A percentile compares a stretch with the other conserved stretches of the same genome.
Conservation (phyloP, 108 stramenopile species). For the Nitzschia putrida region DNA sequence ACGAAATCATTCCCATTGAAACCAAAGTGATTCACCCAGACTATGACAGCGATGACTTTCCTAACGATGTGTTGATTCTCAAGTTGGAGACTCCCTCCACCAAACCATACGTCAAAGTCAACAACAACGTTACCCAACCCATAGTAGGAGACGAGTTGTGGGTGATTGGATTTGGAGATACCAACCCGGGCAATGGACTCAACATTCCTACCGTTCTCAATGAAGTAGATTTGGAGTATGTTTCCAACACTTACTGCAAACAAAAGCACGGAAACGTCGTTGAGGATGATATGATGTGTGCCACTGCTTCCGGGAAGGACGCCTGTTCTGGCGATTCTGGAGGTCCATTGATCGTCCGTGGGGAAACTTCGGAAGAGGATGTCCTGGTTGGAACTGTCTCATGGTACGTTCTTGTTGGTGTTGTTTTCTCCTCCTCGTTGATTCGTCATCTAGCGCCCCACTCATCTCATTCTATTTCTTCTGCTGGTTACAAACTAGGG, state of each 20-base stretch:
- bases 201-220: neutral
- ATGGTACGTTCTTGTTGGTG: constrained; percentile 47
- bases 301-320: constrained; percentile 20
- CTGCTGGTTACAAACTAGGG: too few relatives aligned
- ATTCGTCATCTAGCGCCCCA: neutral
- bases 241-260: constrained; percentile 33
- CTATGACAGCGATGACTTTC: constrained; percentile 1
- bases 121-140: neutral
- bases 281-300: constrained; percentile 41
- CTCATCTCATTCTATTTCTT: neutral
- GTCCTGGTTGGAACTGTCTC: constrained; percentile 44
- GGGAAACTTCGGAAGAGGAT: constrained; percentile 8
- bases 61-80: constrained; percentile 12
- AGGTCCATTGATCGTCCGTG: constrained; percentile 42
- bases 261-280: constrained; percentile 10
- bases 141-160: neutral
- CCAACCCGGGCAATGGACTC: neutral
- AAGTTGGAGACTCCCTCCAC: neutral
- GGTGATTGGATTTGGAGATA: constrained; percentile 38
- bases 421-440: neutral
- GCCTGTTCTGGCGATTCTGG: constrained; percentile 24
- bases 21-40: constrained; percentile 23
- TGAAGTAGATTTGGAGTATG: constrained; percentile 32
- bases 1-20: neutral
- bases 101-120: constrained; percentile 16